Percentiles rank a stretch among this genome's conserved stretches.
These are phyloP conservation scores for Tetramitus jugosus DNA, from an alignment of 208 protist species.

Conservation along the genomic window DNA sequence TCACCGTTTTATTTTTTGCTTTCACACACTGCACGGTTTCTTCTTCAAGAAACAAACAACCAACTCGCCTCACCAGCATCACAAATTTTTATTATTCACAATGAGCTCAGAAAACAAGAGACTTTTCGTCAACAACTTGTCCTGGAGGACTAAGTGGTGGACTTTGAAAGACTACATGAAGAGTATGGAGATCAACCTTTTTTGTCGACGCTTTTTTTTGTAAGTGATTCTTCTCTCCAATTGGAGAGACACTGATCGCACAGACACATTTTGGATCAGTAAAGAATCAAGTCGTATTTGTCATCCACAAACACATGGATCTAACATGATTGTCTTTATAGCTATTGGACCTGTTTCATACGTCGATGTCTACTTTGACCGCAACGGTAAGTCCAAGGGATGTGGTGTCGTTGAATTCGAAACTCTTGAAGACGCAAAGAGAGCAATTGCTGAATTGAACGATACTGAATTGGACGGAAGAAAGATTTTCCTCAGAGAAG, in stretches of 20 bases:
- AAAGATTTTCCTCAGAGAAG: constrained; percentile 66
- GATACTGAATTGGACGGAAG: constrained; percentile 73
- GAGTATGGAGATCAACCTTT: constrained; percentile 28
- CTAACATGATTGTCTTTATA: neutral
- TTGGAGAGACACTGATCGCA: too few species aligned
- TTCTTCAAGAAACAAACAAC: too few species aligned
- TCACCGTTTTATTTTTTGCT: too few species aligned
- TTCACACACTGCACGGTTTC: too few species aligned
- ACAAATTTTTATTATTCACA: too few species aligned
- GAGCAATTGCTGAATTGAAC: constrained; percentile 64
- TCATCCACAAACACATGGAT: neutral
- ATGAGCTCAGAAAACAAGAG: constrained; percentile 40
- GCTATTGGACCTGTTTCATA: constrained; percentile 65
- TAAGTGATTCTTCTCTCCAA: too few species aligned
- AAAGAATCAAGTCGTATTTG: too few species aligned
- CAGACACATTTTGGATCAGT: too few species aligned
- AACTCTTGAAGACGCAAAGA: constrained; percentile 51
- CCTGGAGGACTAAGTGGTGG: constrained; percentile 70
- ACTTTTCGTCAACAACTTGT: constrained; percentile 72
- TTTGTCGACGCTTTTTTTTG: too few species aligned
- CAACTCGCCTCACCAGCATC: too few species aligned
- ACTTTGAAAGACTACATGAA: constrained; percentile 73
- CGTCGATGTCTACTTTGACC: constrained; percentile 68
- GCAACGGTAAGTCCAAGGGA: constrained; percentile 57
- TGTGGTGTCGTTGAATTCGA: constrained; percentile 70